Conservation (phyloP, 441 rosid genomes). For the Gossypium trilobum region DNA sequence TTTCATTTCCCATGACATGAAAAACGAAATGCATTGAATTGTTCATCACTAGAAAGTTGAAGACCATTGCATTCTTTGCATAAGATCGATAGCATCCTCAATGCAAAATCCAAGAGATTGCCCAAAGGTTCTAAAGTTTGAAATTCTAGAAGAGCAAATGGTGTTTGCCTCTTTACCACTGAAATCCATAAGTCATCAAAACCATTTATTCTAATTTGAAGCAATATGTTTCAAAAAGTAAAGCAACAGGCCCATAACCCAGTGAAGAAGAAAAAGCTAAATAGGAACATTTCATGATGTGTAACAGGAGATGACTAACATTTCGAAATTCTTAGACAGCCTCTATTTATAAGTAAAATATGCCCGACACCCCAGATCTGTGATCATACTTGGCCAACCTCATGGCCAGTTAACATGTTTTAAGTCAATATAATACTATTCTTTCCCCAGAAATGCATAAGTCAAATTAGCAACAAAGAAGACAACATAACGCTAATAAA, state of each 20-base stretch:
- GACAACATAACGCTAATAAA: background rate
- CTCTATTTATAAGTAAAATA: background rate
- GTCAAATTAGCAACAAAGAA: background rate
- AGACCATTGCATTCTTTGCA: background rate
- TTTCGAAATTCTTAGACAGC: background rate
- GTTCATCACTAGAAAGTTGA: constrained; percentile 1
- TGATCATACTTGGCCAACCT: background rate
- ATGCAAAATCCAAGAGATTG: constrained; percentile 21
- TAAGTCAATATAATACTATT: background rate
- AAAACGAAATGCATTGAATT: constrained; percentile 9
- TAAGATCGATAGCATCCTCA: too few species aligned
- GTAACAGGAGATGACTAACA: background rate
- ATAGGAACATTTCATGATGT: background rate
- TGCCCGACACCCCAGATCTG: background rate
- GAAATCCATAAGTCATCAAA: constrained; percentile 23
- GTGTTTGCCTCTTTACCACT: constrained; percentile 39
- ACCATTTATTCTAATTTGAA: constrained; percentile 4
- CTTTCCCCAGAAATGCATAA: background rate
- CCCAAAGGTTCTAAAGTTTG: constrained; percentile 39
- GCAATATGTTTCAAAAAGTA: constrained; percentile 1
- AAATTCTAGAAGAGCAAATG: constrained; percentile 28
- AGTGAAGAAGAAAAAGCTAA: background rate
- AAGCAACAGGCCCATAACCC: background rate
- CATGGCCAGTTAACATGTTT: background rate
- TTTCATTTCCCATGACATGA: background rate